A percentile compares a stretch with the other conserved stretches of the same genome.
Evolutionary conservation across 108 stramenopile genomes (phyloP).

Genomic region (Cyclotella distinguenda): DNA sequence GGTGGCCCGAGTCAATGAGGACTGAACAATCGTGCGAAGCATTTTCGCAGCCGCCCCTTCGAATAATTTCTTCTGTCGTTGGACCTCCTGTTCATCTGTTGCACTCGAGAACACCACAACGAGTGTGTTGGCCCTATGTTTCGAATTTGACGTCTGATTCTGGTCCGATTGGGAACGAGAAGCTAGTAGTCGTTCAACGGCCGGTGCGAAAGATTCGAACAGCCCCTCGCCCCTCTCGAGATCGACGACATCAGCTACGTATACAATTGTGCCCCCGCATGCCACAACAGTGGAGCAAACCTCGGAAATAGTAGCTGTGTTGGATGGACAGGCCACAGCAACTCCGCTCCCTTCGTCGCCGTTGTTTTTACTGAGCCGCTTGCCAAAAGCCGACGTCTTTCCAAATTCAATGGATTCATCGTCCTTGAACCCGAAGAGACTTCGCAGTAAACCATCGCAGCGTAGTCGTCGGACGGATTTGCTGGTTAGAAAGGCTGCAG

Average conservation of each 20-base stretch:
- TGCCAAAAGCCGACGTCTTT: conserved; percentile 67
- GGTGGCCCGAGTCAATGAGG: conserved; percentile 38
- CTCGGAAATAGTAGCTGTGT: conserved; percentile 46
- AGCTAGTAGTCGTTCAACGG: conserved; percentile 67
- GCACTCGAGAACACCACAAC: conserved; percentile 62
- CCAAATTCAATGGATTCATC: conserved; percentile 49
- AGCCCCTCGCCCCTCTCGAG: conserved; percentile 76
- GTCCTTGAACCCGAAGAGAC: conserved; percentile 45
- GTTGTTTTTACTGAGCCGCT: conserved; percentile 31
- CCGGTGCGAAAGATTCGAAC: conserved; percentile 72
- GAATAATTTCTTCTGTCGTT: conserved; percentile 34
- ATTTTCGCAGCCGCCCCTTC: conserved; percentile 59
- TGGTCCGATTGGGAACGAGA: conserved; percentile 23
- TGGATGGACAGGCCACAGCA: conserved; percentile 56
- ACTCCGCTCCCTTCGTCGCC: conserved; percentile 46
- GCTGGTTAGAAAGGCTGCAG: conserved; percentile 69
- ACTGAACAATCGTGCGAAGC: conserved; percentile 58
- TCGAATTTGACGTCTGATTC: not conserved
- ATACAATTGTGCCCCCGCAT: conserved; percentile 75
- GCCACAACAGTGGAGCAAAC: conserved; percentile 70
- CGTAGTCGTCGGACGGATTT: conserved; percentile 54
- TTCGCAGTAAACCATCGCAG: conserved; percentile 28
- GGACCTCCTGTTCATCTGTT: conserved; percentile 15
- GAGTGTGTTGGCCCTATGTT: conserved; percentile 36
- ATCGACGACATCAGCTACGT: conserved; percentile 61